Evolutionary conservation across 2,329 filamentous ascomycete species (phyloP).

Genomic region (Talaromyces sp.): DNA sequence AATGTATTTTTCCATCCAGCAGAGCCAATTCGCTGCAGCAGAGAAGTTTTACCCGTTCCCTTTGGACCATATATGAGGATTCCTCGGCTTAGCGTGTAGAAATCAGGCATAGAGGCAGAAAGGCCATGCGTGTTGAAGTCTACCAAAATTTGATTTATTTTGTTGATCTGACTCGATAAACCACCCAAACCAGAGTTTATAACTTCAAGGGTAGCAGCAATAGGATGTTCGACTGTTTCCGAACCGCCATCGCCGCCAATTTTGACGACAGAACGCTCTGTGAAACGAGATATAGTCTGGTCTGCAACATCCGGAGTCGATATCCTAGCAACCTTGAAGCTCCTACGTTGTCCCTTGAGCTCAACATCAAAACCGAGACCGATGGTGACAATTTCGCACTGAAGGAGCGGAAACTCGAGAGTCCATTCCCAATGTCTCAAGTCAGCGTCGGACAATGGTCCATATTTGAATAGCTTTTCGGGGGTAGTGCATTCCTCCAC

Average conservation of each 20-base stretch:
- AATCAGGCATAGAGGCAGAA: constrained; percentile 35
- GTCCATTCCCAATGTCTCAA: constrained; percentile 46
- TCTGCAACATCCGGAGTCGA: constrained; percentile 36
- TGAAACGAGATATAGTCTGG: constrained; percentile 33
- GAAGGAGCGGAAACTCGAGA: constrained; percentile 40
- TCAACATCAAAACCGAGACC: constrained; percentile 66
- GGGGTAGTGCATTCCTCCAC: constrained; percentile 55
- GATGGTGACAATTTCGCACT: constrained; percentile 64
- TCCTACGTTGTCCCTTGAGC: constrained; percentile 53
- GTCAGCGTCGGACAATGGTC: constrained; percentile 32
- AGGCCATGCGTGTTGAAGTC: constrained; percentile 44
- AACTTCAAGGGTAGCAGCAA: constrained; percentile 26
- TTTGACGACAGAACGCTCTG: constrained; percentile 26
- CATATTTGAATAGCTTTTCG: constrained; percentile 32
- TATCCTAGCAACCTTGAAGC: constrained; percentile 60
- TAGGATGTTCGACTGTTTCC: constrained; percentile 15
- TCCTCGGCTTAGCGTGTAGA: constrained; percentile 46
- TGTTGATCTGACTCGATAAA: constrained; percentile 58
- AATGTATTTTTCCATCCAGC: constrained; percentile 69
- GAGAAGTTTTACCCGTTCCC: constrained; percentile 77
- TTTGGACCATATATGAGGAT: constrained; percentile 75
- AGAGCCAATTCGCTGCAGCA: constrained; percentile 64
- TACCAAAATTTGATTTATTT: constrained; percentile 63
- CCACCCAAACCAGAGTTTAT: constrained; percentile 58
- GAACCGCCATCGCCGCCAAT: constrained; percentile 22